These are phyloP conservation scores for Fraxinus sp. DNA, from an alignment of 305 asterid genomes.

Conservation along the genomic window DNA sequence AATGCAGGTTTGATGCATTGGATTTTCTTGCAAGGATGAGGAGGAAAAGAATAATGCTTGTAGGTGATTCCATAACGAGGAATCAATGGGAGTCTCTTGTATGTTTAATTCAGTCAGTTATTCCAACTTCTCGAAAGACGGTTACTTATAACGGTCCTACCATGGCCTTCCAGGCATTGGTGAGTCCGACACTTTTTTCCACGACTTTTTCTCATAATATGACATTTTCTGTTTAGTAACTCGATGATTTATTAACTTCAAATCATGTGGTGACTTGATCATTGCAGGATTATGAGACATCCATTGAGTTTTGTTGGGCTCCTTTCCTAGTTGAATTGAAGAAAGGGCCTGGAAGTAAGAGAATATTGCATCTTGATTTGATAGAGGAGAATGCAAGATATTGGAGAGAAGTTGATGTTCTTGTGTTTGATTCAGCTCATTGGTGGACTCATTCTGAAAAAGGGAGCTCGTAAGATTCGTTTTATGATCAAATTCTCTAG, in stretches of 20 bases:
- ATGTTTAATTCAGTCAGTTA: constrained; percentile 78
- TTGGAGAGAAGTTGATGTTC: constrained; percentile 86
- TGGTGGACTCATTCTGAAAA: constrained; percentile 93
- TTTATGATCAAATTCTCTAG: neutral
- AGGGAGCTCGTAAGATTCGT: constrained; percentile 63
- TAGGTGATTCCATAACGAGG: constrained; percentile 88
- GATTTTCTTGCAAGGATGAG: constrained; percentile 84
- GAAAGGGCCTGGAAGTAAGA: constrained; percentile 56
- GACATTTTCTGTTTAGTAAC: neutral
- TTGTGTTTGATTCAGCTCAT: constrained; percentile 89
- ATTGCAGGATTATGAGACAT: constrained; percentile 76
- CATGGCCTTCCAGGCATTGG: constrained; percentile 85
- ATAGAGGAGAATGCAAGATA: constrained; percentile 86
- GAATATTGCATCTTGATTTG: constrained; percentile 65
- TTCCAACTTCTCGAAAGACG: constrained; percentile 63
- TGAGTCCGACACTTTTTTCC: constrained; percentile 28
- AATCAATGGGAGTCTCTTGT: constrained; percentile 97
- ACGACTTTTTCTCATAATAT: neutral
- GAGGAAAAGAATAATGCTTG: constrained; percentile 83
- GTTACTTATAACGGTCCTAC: constrained; percentile 77
- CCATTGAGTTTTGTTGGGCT: constrained; percentile 87
- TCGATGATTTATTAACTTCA: neutral
- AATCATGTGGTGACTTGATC: neutral
- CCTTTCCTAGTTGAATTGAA: constrained; percentile 78
- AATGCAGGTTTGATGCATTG: constrained; percentile 75